A percentile compares a stretch with the other conserved stretches of the same genome.
These are phyloP conservation scores for Sequoia sempervirens DNA, from an alignment of 75 land plant species.

Conservation along the genomic window DNA sequence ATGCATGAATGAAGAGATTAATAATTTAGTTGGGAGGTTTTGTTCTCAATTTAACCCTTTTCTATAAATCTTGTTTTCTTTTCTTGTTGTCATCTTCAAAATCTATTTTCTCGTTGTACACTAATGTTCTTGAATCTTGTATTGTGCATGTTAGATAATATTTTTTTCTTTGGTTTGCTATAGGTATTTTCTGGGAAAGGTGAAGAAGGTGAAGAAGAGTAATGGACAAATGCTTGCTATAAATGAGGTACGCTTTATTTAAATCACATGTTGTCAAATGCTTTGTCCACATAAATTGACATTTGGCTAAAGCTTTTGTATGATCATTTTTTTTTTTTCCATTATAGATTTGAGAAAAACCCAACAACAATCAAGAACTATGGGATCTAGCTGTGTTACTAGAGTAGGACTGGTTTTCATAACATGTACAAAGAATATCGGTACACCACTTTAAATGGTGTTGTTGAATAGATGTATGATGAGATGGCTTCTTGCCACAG, in stretches of 20 bases:
- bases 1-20: too few species aligned
- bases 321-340: neutral
- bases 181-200: slow-evolving; percentile 87
- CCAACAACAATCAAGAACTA: slow-evolving; percentile 72
- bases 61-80: neutral
- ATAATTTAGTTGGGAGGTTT: neutral
- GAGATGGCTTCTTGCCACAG: slow-evolving; percentile 85
- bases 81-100: neutral
- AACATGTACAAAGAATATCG: slow-evolving; percentile 87
- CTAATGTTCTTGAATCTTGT: neutral
- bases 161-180: neutral
- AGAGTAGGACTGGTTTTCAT: slow-evolving; percentile 75
- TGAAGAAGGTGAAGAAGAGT: slow-evolving; percentile 89
- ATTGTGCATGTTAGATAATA: neutral
- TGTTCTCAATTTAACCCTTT: neutral
- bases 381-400: slow-evolving; percentile 74
- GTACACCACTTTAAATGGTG: slow-evolving; percentile 76
- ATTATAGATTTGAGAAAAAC: slow-evolving; percentile 59
- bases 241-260: slow-evolving; percentile 53
- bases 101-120: neutral
- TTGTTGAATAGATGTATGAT: slow-evolving; percentile 73
- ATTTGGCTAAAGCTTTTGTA: neutral
- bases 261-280: neutral
- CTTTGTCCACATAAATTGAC: neutral
- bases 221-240: slow-evolving; percentile 88